Percentiles rank a stretch among this genome's conserved stretches.
Evolutionary conservation across 1,284 basidiomycete genomes (phyloP).

Genomic region (Naganishia albida): DNA sequence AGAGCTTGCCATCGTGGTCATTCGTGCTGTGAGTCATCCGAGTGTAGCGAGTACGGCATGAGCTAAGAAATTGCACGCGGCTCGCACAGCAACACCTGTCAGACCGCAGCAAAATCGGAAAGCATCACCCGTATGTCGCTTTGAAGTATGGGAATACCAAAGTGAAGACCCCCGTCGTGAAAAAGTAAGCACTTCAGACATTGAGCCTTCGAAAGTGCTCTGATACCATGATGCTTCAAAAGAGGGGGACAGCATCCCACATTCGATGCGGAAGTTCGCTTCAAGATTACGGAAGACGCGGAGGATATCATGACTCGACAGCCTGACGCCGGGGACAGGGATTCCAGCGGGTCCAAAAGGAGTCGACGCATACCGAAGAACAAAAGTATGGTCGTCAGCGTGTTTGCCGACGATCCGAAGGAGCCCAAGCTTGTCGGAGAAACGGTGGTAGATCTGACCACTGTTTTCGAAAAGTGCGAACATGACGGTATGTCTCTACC

Average conservation of each 20-base stretch:
- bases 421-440: conserved; percentile 98
- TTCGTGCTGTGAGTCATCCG: conserved; percentile 78
- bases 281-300: conserved; percentile 80
- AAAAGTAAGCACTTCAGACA: conserved; percentile 55
- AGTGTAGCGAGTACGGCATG: no score
- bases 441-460: conserved; percentile 78
- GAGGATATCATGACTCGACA: conserved; percentile 62
- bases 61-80: conserved; percentile 3
- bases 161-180: conserved; percentile 83
- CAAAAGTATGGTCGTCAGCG: conserved; percentile 75
- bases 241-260: conserved; percentile 95
- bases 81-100: conserved; percentile 76
- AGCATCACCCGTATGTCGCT: conserved; percentile 94
- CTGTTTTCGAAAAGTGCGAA: conserved; percentile 90
- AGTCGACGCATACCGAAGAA: conserved; percentile 54
- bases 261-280: conserved; percentile 98
- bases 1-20: conserved; percentile 89
- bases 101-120: conserved; percentile 91
- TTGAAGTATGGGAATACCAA: conserved; percentile 77
- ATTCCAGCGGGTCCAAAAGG: neutral
- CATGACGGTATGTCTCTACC: conserved; percentile 78
- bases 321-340: conserved; percentile 14
- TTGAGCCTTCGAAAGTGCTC: neutral
- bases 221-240: conserved; percentile 3
- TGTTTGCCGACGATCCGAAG: conserved; percentile 91